Percentiles rank a stretch among this genome's conserved stretches.
phyloP scores from a whole-genome alignment of 1,284 basidiomycete species.

The Trichosporon ovoides region DNA sequence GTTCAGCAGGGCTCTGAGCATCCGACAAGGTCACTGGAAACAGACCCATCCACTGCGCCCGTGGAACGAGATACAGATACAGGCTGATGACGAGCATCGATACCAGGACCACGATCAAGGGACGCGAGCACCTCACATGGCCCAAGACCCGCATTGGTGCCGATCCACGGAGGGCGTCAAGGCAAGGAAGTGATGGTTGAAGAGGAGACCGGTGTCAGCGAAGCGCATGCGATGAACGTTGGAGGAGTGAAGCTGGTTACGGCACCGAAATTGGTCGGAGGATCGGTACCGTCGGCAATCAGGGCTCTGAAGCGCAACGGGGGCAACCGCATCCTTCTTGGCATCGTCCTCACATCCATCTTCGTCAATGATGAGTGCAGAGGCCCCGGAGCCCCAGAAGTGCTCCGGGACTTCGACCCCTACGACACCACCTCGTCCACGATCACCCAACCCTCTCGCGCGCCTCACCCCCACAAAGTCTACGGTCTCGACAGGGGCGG shows the following conservation, averaged over 20 bases:
- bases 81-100: background rate
- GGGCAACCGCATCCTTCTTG: background rate
- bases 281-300: background rate
- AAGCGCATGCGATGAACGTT: too few relatives aligned
- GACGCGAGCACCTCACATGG: background rate
- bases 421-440: background rate
- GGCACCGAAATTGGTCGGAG: background rate
- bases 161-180: too few relatives aligned
- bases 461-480: background rate
- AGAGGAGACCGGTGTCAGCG: too few relatives aligned
- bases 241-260: background rate
- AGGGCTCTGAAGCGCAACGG: too few relatives aligned
- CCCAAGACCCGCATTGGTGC: background rate
- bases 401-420: background rate
- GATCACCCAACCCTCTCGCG: background rate
- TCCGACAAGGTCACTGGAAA: background rate
- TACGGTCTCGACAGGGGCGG: background rate
- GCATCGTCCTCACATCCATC: background rate
- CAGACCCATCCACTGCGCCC: background rate
- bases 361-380: background rate
- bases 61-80: slow-evolving; percentile 2
- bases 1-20: background rate
- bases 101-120: background rate
- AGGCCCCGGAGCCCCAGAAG: background rate
- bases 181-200: background rate